Evolutionary conservation across 352 stramenopile genomes (phyloP).

Genomic region (Globisporangium perplexum): DNA sequence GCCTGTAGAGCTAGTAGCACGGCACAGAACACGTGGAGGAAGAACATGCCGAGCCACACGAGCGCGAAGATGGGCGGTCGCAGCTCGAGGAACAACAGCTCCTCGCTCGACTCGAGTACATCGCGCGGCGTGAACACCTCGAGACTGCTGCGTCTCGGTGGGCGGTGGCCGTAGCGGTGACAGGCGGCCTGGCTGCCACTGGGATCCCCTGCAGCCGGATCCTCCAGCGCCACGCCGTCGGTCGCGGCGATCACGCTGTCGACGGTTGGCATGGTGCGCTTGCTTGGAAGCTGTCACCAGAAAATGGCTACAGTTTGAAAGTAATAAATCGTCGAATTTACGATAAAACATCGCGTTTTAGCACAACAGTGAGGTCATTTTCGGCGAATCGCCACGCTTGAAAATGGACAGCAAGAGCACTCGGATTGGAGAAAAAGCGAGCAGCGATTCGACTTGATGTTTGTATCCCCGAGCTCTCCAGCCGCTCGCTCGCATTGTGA

Average conservation of each 20-base stretch:
- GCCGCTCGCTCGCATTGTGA: conserved; percentile 8
- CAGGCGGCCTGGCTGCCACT: neutral
- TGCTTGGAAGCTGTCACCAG: too few species aligned
- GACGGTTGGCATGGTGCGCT: neutral
- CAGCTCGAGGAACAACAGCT: conserved; percentile 15
- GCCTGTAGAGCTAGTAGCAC: conserved; percentile 17
- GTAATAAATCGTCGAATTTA: too few species aligned
- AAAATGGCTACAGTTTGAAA: too few species aligned
- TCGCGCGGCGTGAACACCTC: conserved; percentile 5
- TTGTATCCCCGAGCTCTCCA: neutral
- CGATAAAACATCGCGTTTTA: too few species aligned
- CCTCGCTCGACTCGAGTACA: conserved; percentile 11
- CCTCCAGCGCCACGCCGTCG: neutral
- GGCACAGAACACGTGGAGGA: conserved; percentile 16
- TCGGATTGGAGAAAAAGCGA: too few species aligned
- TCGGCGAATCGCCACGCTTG: neutral
- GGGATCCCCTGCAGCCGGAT: neutral
- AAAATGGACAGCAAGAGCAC: too few species aligned
- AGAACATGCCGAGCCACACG: conserved; percentile 22
- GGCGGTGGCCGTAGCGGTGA: neutral
- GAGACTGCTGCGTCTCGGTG: neutral
- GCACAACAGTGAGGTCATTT: neutral
- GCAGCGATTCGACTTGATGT: too few species aligned
- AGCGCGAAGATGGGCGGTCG: conserved; percentile 10
- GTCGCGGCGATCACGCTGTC: conserved; percentile 1